These are phyloP conservation scores for Cladorrhinum sp. DNA, from an alignment of 2,329 filamentous ascomycete genomes.

Conservation along the genomic window DNA sequence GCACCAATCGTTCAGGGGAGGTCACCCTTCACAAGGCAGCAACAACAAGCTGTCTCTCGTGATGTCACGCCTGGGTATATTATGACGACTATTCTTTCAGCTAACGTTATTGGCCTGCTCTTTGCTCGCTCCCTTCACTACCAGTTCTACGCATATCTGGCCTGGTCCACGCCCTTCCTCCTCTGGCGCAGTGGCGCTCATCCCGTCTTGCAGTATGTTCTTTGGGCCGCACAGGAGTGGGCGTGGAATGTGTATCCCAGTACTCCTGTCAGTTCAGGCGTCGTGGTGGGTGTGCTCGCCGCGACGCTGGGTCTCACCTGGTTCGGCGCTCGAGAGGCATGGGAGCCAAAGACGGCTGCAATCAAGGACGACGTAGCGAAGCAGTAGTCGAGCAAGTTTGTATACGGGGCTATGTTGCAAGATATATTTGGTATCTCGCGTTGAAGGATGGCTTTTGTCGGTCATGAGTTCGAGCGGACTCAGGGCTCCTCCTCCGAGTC, in stretches of 20 bases:
- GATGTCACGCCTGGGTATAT: slow-evolving; percentile 69
- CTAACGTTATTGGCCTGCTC: slow-evolving; percentile 75
- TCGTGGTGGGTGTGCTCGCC: slow-evolving; percentile 69
- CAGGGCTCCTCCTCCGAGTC: slow-evolving; percentile 69
- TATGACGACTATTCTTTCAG: slow-evolving; percentile 71
- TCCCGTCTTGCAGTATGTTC: slow-evolving; percentile 60
- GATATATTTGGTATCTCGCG: not conserved
- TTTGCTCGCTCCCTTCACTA: slow-evolving; percentile 89
- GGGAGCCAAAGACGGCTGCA: slow-evolving; percentile 8
- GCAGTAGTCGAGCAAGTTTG: slow-evolving; percentile 10
- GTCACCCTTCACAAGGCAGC: slow-evolving; percentile 46
- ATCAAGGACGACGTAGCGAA: slow-evolving; percentile 22
- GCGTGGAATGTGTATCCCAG: slow-evolving; percentile 96
- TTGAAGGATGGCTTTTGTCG: slow-evolving; percentile 8
- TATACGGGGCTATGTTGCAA: not conserved
- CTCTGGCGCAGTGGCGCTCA: slow-evolving; percentile 75
- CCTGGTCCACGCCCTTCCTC: slow-evolving; percentile 83
- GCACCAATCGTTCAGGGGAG: slow-evolving; percentile 40
- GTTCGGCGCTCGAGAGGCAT: slow-evolving; percentile 43
- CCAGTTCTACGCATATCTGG: slow-evolving; percentile 90
- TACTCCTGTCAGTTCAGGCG: slow-evolving; percentile 50
- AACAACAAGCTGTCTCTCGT: slow-evolving; percentile 55
- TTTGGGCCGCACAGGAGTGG: slow-evolving; percentile 83
- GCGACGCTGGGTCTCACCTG: slow-evolving; percentile 63
- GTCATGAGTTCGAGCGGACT: slow-evolving; percentile 2